Percentiles rank a stretch among this genome's conserved stretches.
phyloP scores from a whole-genome alignment of 108 stramenopile species.

The Discostella pseudostelligera region DNA sequence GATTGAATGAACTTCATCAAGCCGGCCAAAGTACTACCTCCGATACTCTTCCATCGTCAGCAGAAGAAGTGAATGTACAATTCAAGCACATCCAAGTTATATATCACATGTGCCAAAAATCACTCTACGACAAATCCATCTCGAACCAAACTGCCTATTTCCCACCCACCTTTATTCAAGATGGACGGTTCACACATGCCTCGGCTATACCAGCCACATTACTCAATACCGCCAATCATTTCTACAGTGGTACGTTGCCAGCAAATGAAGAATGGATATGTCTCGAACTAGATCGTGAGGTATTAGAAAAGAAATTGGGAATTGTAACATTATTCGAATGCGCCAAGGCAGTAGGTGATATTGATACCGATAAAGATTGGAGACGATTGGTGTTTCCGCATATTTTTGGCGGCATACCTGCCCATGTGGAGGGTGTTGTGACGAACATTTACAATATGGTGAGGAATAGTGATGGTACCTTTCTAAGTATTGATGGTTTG shows the following conservation, averaged over 20 bases:
- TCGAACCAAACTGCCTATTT: constrained; percentile 62
- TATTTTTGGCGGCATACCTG: constrained; percentile 83
- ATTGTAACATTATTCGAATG: constrained; percentile 70
- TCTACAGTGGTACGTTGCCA: constrained; percentile 47
- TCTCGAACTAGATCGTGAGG: constrained; percentile 55
- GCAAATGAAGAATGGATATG: constrained; percentile 78
- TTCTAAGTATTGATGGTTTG: constrained; percentile 67
- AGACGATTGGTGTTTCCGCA: constrained; percentile 67
- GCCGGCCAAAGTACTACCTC: not conserved
- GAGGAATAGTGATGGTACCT: constrained; percentile 61
- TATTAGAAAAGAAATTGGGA: constrained; percentile 51
- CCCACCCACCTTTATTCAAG: constrained; percentile 79
- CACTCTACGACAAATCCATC: constrained; percentile 61
- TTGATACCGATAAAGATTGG: constrained; percentile 29
- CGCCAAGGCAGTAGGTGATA: constrained; percentile 74
- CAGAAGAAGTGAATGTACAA: constrained; percentile 15
- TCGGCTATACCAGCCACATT: constrained; percentile 66
- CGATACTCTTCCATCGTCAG: not conserved
- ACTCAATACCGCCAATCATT: constrained; percentile 80
- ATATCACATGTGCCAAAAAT: constrained; percentile 85
- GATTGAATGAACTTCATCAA: constrained; percentile 47
- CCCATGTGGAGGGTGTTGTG: constrained; percentile 56
- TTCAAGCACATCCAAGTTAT: constrained; percentile 30
- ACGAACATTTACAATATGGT: constrained; percentile 61
- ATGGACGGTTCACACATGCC: constrained; percentile 84